A percentile compares a stretch with the other conserved stretches of the same genome.
Evolutionary conservation across 208 protist genomes (phyloP).

Genomic region (Leishmania aethiopica): DNA sequence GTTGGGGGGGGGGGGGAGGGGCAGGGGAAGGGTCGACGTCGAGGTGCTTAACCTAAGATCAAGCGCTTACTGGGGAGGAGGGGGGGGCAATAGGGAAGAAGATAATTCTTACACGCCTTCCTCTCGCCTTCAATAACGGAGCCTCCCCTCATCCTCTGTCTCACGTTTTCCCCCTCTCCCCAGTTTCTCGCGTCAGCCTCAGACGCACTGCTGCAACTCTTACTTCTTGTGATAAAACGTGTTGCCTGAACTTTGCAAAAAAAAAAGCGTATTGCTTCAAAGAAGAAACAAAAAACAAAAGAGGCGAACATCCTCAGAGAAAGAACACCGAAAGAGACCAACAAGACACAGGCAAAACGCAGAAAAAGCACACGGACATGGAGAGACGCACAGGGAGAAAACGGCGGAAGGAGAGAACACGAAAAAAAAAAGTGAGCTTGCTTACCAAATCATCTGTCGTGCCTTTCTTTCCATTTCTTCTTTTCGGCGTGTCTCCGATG

Average conservation of each 20-base stretch:
- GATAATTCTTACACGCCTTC: not conserved
- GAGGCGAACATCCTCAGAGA: not conserved
- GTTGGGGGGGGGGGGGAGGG: not conserved
- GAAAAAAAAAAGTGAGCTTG: not conserved
- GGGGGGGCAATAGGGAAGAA: not conserved
- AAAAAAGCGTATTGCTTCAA: not conserved
- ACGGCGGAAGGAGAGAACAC: not conserved
- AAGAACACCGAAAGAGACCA: not conserved
- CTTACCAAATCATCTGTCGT: not conserved
- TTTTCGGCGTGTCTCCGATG: not conserved
- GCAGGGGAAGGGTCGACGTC: not conserved
- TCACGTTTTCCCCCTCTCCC: too few species aligned
- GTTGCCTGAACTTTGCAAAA: not conserved
- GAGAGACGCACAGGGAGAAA: constrained; percentile 10
- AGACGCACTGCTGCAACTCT: not conserved
- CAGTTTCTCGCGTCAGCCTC: not conserved
- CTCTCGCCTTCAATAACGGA: not conserved
- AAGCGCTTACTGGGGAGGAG: not conserved
- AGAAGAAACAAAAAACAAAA: not conserved
- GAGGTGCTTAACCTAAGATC: not conserved
- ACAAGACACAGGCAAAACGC: not conserved
- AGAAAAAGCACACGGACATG: not conserved
- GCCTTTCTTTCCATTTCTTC: not conserved
- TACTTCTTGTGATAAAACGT: not conserved
- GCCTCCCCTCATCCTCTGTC: too few species aligned